A percentile compares a stretch with the other conserved stretches of the same genome.
Conservation (phyloP, 192 early-diverging fungal species). For the Coemansia sp. region DNA sequence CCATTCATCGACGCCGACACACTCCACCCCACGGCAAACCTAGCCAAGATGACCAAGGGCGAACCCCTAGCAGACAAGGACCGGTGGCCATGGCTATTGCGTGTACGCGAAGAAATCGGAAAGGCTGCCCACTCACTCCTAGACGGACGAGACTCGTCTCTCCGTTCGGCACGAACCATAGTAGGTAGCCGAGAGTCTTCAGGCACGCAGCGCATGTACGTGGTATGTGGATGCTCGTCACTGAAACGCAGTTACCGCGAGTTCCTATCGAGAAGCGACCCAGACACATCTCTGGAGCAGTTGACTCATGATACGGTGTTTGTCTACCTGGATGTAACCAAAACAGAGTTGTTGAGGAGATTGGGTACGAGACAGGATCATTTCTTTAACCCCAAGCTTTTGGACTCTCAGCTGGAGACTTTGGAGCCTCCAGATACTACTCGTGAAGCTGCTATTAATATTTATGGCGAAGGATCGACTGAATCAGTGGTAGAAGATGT, state of each 20-base stretch:
- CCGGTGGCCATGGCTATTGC: slow-evolving; percentile 66
- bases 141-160: neutral
- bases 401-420: slow-evolving; percentile 66
- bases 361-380: slow-evolving; percentile 58
- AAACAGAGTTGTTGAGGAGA: slow-evolving; percentile 52
- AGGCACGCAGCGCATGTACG: slow-evolving; percentile 20
- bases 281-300: slow-evolving; percentile 15
- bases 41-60: slow-evolving; percentile 68
- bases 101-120: slow-evolving; percentile 52
- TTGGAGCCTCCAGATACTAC: slow-evolving; percentile 57
- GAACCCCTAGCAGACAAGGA: slow-evolving; percentile 65
- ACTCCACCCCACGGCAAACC: slow-evolving; percentile 62
- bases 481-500: slow-evolving; percentile 29
- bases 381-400: slow-evolving; percentile 58
- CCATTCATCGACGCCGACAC: slow-evolving; percentile 68
- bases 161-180: neutral
- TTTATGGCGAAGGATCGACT: slow-evolving; percentile 25
- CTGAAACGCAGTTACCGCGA: slow-evolving; percentile 68
- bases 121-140: slow-evolving; percentile 28
- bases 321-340: slow-evolving; percentile 62
- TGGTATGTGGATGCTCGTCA: slow-evolving; percentile 69
- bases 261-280: slow-evolving; percentile 49
- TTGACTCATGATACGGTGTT: slow-evolving; percentile 52
- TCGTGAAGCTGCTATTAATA: slow-evolving; percentile 35
- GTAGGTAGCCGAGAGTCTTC: neutral